Conservation (phyloP, 306 rosid genomes). For the Cucurbita moschata region DNA sequence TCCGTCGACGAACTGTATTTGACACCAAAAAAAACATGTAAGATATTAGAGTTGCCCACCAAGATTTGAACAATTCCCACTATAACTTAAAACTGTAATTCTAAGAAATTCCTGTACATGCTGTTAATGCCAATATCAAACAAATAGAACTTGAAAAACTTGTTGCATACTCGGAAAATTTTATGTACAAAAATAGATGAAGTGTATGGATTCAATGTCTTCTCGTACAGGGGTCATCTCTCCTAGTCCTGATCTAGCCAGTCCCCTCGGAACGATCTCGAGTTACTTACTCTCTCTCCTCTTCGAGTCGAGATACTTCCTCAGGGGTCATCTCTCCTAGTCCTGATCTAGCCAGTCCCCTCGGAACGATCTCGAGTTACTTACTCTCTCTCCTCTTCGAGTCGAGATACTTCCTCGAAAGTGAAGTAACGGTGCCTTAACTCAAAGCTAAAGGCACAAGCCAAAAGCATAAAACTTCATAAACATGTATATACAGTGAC, state of each 20-base stretch:
- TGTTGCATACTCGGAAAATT: background rate
- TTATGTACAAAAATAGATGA: background rate
- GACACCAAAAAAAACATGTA: background rate
- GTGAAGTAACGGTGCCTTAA: background rate
- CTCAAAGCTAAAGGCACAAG: slow-evolving; percentile 8
- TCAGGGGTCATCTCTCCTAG: no score
- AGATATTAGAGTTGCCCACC: background rate
- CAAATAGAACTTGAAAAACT: background rate
- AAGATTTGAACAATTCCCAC: background rate
- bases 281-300: no score
- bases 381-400: no score
- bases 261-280: no score
- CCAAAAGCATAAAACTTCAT: slow-evolving; percentile 23
- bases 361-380: no score
- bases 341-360: no score
- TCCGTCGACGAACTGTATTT: background rate
- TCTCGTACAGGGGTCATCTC: no score
- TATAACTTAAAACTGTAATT: background rate
- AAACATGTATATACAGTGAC: slow-evolving; percentile 22
- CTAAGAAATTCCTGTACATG: background rate
- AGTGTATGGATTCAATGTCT: no score
- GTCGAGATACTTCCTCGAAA: no score
- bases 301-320: no score
- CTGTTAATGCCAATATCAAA: background rate
- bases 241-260: no score